Base-by-base conservation (phyloP, 2,329 filamentous ascomycete species). In the Aspergillaceae sp. region DNA sequence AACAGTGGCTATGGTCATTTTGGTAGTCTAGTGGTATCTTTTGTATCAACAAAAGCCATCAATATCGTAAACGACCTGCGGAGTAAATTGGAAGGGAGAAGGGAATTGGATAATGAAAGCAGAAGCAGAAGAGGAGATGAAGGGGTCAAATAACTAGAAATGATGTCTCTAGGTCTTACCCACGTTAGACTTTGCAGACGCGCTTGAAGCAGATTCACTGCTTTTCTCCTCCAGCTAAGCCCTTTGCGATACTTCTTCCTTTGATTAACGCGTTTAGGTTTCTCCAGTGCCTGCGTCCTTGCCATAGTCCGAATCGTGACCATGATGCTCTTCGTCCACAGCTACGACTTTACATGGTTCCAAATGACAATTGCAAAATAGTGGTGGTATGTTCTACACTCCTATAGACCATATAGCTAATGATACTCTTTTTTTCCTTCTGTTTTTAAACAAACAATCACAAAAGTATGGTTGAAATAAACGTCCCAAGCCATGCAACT, bases 301-400 rank as follows among this genome's bases (percentile, higher is more conserved):
- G 48, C 50, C 7, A 47, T 51, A 26, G 29, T 52, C n/a, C 48
- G 48, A 9, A 49, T 52, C 7, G 44, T 52, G 6, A 51, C 50
- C 2, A 52, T 52, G 50, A 48, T 51, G 42, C 50, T 46, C 1
- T 51, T 48, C 19, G 19, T 51, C 3, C n/a, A 43, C 36, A 46
- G 44, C 40, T 45, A 32, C n/a, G 50, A 51, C 30, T 46, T 52
- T n/a, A 52, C 50, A 0, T 44, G 42, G 41, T 52, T 44, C 33
- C 51, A 52, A 36, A 48, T 52, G 7, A 51, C 48, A 7, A 10
- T 52, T 7, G 50, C 50, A 4, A 52, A 52, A 28, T 52, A 48
- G 50, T 43, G 43, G 50, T 52, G 43, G 50, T 52, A 51, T 11
- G 50, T 44, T 26, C 3, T 9, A 38, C 9, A 27, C 2, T 41